A percentile compares a stretch with the other conserved stretches of the same genome.
Evolutionary conservation across 208 protist species (phyloP).

Genomic region (Balamuthia mandrillaris): DNA sequence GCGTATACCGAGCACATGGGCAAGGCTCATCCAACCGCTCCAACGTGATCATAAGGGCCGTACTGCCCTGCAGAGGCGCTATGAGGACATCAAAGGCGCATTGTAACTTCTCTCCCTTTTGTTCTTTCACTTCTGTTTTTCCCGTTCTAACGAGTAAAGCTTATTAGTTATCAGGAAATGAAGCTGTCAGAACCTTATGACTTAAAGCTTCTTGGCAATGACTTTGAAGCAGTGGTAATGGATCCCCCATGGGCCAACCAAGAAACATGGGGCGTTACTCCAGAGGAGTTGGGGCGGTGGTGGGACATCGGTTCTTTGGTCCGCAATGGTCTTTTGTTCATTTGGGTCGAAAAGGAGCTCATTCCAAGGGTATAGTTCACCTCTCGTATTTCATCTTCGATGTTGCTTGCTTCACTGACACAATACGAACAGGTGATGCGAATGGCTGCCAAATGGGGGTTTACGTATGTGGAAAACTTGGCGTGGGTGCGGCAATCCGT

Average conservation of each 20-base stretch:
- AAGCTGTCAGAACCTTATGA: too few relatives aligned
- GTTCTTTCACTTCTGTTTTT: too few relatives aligned
- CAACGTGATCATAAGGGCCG: too few relatives aligned
- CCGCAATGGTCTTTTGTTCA: slow-evolving; percentile 52
- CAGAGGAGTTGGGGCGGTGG: background rate
- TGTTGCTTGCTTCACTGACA: background rate
- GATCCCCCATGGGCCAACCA: slow-evolving; percentile 49
- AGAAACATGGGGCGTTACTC: background rate
- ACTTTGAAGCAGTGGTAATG: slow-evolving; percentile 52
- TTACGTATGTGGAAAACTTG: slow-evolving; percentile 67
- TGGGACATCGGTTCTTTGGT: slow-evolving; percentile 40
- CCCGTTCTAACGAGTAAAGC: too few relatives aligned
- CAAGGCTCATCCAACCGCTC: too few relatives aligned
- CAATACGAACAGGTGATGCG: background rate
- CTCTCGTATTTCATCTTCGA: background rate
- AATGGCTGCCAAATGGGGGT: slow-evolving; percentile 46
- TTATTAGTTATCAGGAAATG: too few relatives aligned
- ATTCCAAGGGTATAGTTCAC: slow-evolving; percentile 33
- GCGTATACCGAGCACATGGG: too few relatives aligned
- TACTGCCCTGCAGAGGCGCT: too few relatives aligned
- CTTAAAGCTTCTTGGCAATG: too few relatives aligned
- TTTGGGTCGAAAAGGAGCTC: slow-evolving; percentile 64
- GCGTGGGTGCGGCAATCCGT: slow-evolving; percentile 45
- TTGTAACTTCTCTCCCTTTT: too few relatives aligned
- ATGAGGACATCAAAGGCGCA: too few relatives aligned